Percentiles rank a stretch among this genome's conserved stretches.
phyloP scores from a whole-genome alignment of 805 yeast genomes.

The Pichia californica region DNA sequence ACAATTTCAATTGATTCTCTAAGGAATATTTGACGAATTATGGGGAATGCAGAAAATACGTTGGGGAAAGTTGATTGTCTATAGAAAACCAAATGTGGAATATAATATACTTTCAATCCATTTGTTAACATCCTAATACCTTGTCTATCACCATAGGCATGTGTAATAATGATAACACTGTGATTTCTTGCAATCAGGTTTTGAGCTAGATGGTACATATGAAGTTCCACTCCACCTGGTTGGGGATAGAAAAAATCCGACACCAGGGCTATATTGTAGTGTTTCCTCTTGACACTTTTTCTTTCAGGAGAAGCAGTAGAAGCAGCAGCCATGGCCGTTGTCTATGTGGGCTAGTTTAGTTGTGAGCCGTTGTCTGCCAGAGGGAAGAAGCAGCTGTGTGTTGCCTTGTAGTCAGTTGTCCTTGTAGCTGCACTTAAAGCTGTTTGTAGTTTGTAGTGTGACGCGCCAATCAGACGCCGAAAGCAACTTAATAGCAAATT shows the following conservation, averaged over 20 bases:
- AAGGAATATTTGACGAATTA: slow-evolving; percentile 74
- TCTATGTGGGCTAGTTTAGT: no score
- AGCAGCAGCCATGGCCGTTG: no score
- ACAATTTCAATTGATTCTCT: slow-evolving; percentile 83
- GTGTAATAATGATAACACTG: slow-evolving; percentile 81
- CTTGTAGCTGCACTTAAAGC: no score
- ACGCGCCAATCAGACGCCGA: no score
- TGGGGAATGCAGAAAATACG: slow-evolving; percentile 82
- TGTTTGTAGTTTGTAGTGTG: no score
- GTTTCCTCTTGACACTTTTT: background rate
- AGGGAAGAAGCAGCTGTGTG: no score
- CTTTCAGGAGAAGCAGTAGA: no score
- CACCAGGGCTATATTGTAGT: slow-evolving; percentile 43
- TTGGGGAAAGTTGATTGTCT: slow-evolving; percentile 85
- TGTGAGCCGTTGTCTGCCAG: no score
- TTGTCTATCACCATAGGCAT: slow-evolving; percentile 72
- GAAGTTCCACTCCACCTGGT: slow-evolving; percentile 96
- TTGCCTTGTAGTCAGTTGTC: no score
- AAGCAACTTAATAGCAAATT: no score
- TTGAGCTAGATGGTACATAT: slow-evolving; percentile 86
- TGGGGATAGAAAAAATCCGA: slow-evolving; percentile 98
- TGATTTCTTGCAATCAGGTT: slow-evolving; percentile 76
- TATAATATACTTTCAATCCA: slow-evolving; percentile 88
- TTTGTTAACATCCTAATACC: slow-evolving; percentile 82
- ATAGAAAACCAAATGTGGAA: slow-evolving; percentile 75